Evolutionary conservation across 805 yeast species (phyloP), one percentile per base, ranked within the genome.

Genomic region (Zygoascus tannicola): DNA sequence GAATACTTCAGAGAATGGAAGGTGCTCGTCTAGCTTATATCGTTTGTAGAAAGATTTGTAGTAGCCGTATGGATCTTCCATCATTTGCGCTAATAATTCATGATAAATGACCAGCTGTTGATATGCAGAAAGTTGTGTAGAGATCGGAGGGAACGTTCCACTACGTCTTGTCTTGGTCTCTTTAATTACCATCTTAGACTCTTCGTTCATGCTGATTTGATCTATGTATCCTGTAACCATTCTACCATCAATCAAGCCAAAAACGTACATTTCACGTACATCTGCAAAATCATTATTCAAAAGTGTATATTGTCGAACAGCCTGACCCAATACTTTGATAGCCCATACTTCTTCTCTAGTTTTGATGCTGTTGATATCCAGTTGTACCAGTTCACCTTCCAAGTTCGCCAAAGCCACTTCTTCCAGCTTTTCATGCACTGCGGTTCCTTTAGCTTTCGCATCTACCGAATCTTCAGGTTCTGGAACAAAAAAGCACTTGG

Each of bases 41-140:
- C 16, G 8, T 5, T 32, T 22, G 40, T 43, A 46, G n/a, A 50
- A 32, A 5, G 18, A n/a, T 19, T 38, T 41, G 30, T 40, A 39
- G 39, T 44, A 35, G 7, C 26, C 40, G 21, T 22, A 38, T 2
- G 38, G 40, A 18, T 32, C 40, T 5, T 23, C 30, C 19, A 40
- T 23, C 53, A 50, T 48, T 30, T 43, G 37, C 10, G 14, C 12
- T 8, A 60, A 33, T 38, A 62, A 35, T 33, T 44, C 32, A 32
- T 54, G 56, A 43, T 62, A 62, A 5, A 52, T 35, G 32, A 57
- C 45, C n/a, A 59, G 43, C 46, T 62, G 66, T 40, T 62, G 66
- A 37, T 53, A 58, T 3, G 66, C 66, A 3, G 57, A 46, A 2
- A 56, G 49, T 40, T 50, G 43, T 39, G 55, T 55, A 19, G 45